Evolutionary conservation across 148 eudicot genomes (phyloP).

Genomic region (Chenopodium quinoa): DNA sequence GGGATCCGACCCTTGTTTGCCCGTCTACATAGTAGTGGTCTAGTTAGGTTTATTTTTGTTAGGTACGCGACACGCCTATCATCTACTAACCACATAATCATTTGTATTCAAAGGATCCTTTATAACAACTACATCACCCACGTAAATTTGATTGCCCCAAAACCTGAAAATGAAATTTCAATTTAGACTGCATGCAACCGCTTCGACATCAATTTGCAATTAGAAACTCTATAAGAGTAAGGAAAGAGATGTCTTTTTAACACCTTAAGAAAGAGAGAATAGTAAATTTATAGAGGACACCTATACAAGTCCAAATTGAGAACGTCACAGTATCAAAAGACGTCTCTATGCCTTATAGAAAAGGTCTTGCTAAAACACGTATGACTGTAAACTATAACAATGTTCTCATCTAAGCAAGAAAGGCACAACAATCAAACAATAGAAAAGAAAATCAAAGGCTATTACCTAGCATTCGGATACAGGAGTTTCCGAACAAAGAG

Average conservation of each 20-base stretch:
- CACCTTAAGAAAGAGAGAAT: background rate
- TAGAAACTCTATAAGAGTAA: background rate
- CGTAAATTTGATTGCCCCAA: background rate
- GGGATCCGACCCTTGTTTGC: too few relatives aligned
- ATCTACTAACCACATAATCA: slow-evolving; percentile 13
- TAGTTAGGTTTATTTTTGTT: too few relatives aligned
- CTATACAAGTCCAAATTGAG: background rate
- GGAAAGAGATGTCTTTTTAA: background rate
- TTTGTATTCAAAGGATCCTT: slow-evolving; percentile 20
- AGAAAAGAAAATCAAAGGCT: background rate
- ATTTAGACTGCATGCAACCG: slow-evolving; percentile 2
- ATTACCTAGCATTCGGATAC: slow-evolving; percentile 12
- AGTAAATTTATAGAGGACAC: background rate
- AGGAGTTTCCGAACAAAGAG: slow-evolving; percentile 28
- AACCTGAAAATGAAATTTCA: background rate
- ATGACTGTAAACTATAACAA: background rate
- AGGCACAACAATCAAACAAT: background rate
- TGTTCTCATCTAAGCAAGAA: background rate
- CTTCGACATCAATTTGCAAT: background rate
- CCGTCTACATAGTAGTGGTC: too few relatives aligned
- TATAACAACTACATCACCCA: slow-evolving; percentile 28
- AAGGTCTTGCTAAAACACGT: background rate
- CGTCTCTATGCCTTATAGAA: background rate
- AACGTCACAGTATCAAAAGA: background rate
- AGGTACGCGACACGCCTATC: too few relatives aligned